Evolutionary conservation across 495 filamentous ascomycete species (phyloP), one percentile per base, ranked within the genome.

Genomic region (Penicillium manginii): DNA sequence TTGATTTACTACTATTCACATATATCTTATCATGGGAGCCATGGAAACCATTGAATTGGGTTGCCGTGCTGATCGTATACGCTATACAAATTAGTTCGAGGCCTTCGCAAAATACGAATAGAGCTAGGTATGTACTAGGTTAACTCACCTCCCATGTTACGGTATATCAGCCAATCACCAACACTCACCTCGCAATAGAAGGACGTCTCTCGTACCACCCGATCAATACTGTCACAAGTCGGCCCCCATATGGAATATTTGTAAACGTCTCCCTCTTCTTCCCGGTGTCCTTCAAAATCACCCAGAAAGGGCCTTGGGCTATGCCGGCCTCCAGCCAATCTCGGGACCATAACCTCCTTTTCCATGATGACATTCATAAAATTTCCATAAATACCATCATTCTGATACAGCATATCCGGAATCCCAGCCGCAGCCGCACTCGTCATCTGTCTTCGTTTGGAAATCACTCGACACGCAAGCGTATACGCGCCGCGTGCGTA

Each of bases 171-270:
- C 73, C 73, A 76, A 54, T 76, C 71, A 10, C 71, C 71, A 14
- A 73, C 48, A 14, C 52, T 58, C 8, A 74, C 62, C 15, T 74
- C 69, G 6, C 31, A 50, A 1, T 65, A 48, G 29, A 76, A 54
- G 1, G 26, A 39, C 21, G 52, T 51, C 11, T 67, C 58, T 1
- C 54, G 46, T 0, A 61, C 55, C 31, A 74, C 64, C 46, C 60
- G 63, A 31, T 76, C 73, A 10, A 57, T 60, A 40, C 71, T 65
- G 51, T 76, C 73, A 54, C 71, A 74, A 0, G 73, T 76, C 18
- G 73, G 73, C 0, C 73, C 73, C 73, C 73, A 76, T 8, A 76
- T 58, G 8, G 71, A 72, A 47, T 76, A 73, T 17, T 59, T 23
- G 39, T 61, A 42, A 15, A 23, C 3, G 22, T 29, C 26, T 50